Conservation (phyloP, 768 basidiomycete species). For the Suillus alpinus region DNA sequence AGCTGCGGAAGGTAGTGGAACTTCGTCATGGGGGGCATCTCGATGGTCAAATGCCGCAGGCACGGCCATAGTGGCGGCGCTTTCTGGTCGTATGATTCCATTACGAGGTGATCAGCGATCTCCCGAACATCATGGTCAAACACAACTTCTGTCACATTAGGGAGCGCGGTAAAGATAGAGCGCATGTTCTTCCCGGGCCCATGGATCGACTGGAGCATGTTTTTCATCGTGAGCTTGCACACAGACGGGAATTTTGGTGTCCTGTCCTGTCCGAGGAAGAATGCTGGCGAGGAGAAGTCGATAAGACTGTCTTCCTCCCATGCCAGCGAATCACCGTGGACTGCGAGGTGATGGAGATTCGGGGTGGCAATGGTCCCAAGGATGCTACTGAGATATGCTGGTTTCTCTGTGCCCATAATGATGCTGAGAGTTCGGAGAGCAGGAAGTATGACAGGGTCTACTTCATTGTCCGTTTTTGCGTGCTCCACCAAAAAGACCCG, state of each 20-base stretch:
- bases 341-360: neutral
- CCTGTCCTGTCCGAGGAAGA: neutral
- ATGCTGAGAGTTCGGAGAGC: neutral
- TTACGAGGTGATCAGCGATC: neutral
- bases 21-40: neutral
- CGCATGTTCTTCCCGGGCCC: neutral
- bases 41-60: neutral
- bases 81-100: neutral
- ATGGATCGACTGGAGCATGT: neutral
- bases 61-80: neutral
- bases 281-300: neutral
- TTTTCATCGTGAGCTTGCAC: neutral
- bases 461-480: neutral
- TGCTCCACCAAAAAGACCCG: neutral
- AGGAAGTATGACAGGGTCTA: neutral
- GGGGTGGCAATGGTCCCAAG: neutral
- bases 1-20: conserved; percentile 1
- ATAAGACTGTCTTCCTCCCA: neutral
- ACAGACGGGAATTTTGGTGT: neutral
- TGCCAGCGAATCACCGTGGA: neutral
- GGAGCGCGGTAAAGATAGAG: neutral
- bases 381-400: neutral
- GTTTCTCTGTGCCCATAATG: neutral
- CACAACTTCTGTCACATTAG: neutral
- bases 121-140: conserved; percentile 1